Conservation (phyloP, 176 grass and related monocot species). For the Phoenix dactylifera region DNA sequence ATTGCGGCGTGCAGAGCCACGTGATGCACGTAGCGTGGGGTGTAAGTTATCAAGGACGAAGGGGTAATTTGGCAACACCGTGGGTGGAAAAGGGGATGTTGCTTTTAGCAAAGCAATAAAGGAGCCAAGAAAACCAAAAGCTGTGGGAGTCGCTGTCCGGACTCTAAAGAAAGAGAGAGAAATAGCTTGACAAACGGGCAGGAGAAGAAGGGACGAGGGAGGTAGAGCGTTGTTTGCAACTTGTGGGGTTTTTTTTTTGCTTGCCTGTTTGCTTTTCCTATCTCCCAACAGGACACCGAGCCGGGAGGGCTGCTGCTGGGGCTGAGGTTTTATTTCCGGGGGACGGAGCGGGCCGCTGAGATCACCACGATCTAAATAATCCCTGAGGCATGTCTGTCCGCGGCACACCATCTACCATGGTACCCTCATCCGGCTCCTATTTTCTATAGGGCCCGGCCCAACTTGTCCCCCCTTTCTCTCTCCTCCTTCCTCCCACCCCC, state of each 20-base stretch:
- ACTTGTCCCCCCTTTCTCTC: background rate
- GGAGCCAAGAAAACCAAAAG: slow-evolving; percentile 36
- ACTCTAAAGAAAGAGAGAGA: background rate
- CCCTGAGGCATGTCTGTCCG: slow-evolving; percentile 3
- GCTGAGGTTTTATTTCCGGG: slow-evolving; percentile 1
- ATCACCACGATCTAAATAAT: slow-evolving; percentile 12
- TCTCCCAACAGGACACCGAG: too few species aligned
- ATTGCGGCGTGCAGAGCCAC: too few species aligned
- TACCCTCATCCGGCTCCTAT: background rate
- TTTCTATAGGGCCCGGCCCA: slow-evolving; percentile 19
- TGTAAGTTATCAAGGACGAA: too few species aligned
- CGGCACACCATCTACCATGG: background rate
- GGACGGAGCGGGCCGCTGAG: slow-evolving; percentile 16
- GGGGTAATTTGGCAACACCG: slow-evolving; percentile 16
- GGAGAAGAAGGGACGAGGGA: background rate
- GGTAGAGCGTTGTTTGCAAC: too few species aligned
- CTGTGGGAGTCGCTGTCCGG: slow-evolving; percentile 20
- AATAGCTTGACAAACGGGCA: background rate
- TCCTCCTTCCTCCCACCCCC: background rate
- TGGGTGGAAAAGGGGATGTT: slow-evolving; percentile 32
- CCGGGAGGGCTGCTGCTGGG: background rate
- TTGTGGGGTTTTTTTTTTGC: background rate
- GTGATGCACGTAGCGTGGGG: too few species aligned
- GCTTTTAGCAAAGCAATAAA: slow-evolving; percentile 80
- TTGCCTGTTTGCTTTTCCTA: too few species aligned